Base-by-base conservation (phyloP, 495 filamentous ascomycete genomes). In the Tetracladium marchalianum region DNA sequence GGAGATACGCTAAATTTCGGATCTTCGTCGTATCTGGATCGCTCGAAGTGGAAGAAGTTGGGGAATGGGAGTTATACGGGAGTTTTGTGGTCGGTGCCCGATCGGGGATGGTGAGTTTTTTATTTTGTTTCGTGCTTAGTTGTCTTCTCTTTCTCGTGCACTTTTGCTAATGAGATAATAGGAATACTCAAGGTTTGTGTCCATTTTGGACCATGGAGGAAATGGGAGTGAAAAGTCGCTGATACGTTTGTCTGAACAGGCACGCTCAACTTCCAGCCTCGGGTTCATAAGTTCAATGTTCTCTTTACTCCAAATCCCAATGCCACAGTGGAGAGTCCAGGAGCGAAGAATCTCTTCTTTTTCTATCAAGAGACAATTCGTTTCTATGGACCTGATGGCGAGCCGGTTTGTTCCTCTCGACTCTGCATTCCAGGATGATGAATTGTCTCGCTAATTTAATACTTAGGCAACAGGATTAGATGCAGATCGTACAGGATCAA, bases 1-100 rank as follows among this genome's bases (percentile, higher is more conserved):
- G 80, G 80, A 8, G 85, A 92, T 59, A 90, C 84, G 0, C 54
- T 90, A 5, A 79, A 81, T 11, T 66, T 84, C 18, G 86, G 85
- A 12, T 82, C 76, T 49, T 70, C 82, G 22, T 73, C 84, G 56
- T 77, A 80, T n/a, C 57, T 90, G 27, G 22, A 27, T 27, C 22
- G 22, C 22, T 61, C 48, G 15, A 67, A 71, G 31, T 92, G 85
- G 86, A 75, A 68, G 55, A 80, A 80, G 57, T 7, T 27, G 22
- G 22, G 22, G 22, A 62, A 66, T 22, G 70, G 70, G 27, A 69
- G 56, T 11, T 92, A 88, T 59, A 70, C 67, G 7, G 85, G 82
- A 4, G 71, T 72, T 8, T 54, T 87, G 31, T 90, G 73, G 57
- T 63, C 70, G 7, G 60, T 87, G 5, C 85, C 86, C 1, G 85